A percentile compares a stretch with the other conserved stretches of the same genome.
Conservation (phyloP, 1,139 yeast species). For the Debaryomycetaceae sp. region DNA sequence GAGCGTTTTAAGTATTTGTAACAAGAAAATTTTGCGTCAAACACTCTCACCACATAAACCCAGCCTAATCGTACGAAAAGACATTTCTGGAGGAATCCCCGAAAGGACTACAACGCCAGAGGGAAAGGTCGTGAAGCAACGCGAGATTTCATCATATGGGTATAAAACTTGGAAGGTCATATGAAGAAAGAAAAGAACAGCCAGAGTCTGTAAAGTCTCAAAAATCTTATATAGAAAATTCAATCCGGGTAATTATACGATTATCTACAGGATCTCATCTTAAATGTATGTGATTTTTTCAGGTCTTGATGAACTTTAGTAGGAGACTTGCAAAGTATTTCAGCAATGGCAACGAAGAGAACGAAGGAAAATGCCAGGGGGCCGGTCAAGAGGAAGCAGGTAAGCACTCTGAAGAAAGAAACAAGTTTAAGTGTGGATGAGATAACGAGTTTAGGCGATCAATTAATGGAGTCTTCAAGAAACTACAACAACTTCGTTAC, state of each 20-base stretch:
- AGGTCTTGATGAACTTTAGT: neutral
- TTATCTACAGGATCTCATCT: neutral
- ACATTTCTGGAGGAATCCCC: slow-evolving; percentile 38
- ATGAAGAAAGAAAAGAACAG: slow-evolving; percentile 9
- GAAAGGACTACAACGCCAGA: slow-evolving; percentile 37
- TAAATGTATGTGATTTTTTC: too few species aligned
- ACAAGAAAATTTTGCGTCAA: slow-evolving; percentile 62
- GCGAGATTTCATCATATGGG: slow-evolving; percentile 62
- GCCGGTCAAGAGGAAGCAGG: neutral
- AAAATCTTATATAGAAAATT: too few species aligned
- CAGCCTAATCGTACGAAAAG: slow-evolving; percentile 37
- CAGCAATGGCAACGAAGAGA: slow-evolving; percentile 10
- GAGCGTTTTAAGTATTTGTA: slow-evolving; percentile 44
- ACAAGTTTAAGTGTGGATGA: slow-evolving; percentile 20
- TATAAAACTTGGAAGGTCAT: slow-evolving; percentile 60
- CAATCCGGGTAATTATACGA: neutral
- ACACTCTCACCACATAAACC: slow-evolving; percentile 57
- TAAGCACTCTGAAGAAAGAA: neutral
- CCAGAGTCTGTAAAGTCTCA: neutral
- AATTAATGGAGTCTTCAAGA: slow-evolving; percentile 27
- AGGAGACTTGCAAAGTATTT: neutral
- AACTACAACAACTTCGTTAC: slow-evolving; percentile 52
- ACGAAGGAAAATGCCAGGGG: neutral
- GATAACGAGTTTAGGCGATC: slow-evolving; percentile 29
- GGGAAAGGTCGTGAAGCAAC: slow-evolving; percentile 50